Evolutionary conservation across 2,329 filamentous ascomycete genomes (phyloP), one percentile per base, ranked within the genome.

Genomic region (Pseudogymnoascus sp.): DNA sequence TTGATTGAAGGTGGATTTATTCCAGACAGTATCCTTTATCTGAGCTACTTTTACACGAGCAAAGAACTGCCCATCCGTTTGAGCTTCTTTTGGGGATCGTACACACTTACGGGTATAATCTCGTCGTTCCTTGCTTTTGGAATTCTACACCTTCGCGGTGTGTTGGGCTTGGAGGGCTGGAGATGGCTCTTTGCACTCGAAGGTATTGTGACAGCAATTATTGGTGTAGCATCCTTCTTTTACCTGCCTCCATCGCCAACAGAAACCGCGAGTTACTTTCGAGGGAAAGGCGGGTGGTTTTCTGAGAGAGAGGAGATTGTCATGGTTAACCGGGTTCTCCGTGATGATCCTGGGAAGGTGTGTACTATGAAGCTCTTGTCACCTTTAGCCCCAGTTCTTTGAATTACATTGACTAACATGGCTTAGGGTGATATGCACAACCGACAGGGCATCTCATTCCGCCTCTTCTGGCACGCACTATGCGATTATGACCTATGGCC

Each of bases 31-130:
- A 81, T 86, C 59, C 73, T 86, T 0, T 89, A 88, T 68, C 76
- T 89, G 1, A 84, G 80, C 28, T 90, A 90, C 70, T 90, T 85
- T 73, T 90, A 89, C 72, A 89, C 81, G 9, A 81, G 83, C 2
- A 79, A 77, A 62, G 81, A 89, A 70, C 76, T 90, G 1, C 85
- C 87, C 0, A 78, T 81, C 37, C 79, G 87, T 0, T 74, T 90
- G 22, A 82, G 81, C 59, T 88, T 80, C 74, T 89, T 89, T 72
- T 90, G 86, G 87, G 80, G 67, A 1, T 76, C 82, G 1, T 84
- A 83, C 59, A 75, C 77, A 43, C 70, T 73, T 4, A 77, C 79
- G 0, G 73, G 79, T 38, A 81, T 84, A 37, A 71, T 80, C 3
- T 77, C 78, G 1, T 80, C 81, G 1, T 83, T 85, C 64, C 70